These are phyloP conservation scores for Cordyceps fumosorosea DNA, from an alignment of 2,329 filamentous ascomycete genomes.

Conservation along the genomic window DNA sequence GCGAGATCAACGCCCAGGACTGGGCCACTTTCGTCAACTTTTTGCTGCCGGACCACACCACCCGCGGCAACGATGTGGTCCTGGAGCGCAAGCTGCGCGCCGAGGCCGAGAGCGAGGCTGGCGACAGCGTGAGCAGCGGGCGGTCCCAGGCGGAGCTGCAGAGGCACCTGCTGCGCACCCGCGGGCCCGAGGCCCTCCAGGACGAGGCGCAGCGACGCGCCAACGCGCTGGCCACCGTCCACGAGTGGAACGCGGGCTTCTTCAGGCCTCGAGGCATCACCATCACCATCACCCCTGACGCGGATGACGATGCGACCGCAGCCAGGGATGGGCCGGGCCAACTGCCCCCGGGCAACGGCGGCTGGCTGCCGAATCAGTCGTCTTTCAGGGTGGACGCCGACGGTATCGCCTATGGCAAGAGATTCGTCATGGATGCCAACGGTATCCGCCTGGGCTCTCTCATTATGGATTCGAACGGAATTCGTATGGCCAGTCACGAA, in stretches of 20 bases:
- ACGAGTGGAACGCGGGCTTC: constrained; percentile 53
- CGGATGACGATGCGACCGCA: not conserved
- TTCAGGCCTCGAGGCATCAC: constrained; percentile 44
- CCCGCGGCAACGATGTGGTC: constrained; percentile 38
- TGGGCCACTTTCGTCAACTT: constrained; percentile 55
- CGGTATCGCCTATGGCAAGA: constrained; percentile 35
- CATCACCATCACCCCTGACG: constrained; percentile 28
- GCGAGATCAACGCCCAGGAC: constrained; percentile 44
- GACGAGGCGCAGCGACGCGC: constrained; percentile 21
- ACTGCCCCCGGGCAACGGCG: not conserved
- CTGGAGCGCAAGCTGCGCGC: constrained; percentile 42
- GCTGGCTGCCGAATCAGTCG: not conserved
- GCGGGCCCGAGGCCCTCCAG: constrained; percentile 3
- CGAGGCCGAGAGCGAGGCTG: constrained; percentile 27
- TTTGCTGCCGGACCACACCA: constrained; percentile 43
- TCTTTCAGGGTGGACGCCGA: constrained; percentile 37
- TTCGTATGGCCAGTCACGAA: constrained; percentile 20
- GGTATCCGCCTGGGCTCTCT: constrained; percentile 41
- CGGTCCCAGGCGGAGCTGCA: constrained; percentile 33
- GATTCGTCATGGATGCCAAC: constrained; percentile 37
- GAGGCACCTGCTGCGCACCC: constrained; percentile 29
- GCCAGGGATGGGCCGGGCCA: constrained; percentile 12
- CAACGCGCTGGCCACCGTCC: constrained; percentile 34
- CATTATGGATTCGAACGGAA: constrained; percentile 34
- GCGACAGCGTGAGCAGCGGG: constrained; percentile 18